Percentiles rank a stretch among this genome's conserved stretches.
These are phyloP conservation scores for Penicillium waksmanii DNA, from an alignment of 495 filamentous ascomycete species.

Conservation along the genomic window DNA sequence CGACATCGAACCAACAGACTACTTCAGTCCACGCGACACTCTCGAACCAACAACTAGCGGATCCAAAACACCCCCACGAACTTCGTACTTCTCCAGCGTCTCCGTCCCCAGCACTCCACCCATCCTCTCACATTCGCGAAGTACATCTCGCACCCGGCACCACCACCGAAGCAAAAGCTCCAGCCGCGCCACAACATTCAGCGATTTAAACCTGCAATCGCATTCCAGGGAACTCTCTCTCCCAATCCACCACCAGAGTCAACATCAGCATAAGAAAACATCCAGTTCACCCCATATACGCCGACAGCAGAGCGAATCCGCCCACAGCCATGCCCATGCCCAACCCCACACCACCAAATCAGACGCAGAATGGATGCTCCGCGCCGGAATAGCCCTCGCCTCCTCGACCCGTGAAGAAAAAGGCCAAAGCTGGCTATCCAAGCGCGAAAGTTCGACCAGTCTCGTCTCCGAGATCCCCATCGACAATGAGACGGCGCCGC, in stretches of 20 bases:
- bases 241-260: slow-evolving; percentile 32
- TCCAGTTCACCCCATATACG: slow-evolving; percentile 10
- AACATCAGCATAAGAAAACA: slow-evolving; percentile 23
- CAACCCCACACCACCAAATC: slow-evolving; percentile 18
- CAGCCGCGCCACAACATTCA: slow-evolving; percentile 30
- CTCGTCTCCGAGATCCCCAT: slow-evolving; percentile 51
- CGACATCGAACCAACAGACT: slow-evolving; percentile 31
- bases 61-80: slow-evolving; percentile 27
- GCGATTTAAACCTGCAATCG: slow-evolving; percentile 42
- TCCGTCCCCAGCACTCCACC: slow-evolving; percentile 50
- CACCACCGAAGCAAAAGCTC: slow-evolving; percentile 46
- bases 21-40: slow-evolving; percentile 35
- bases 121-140: slow-evolving; percentile 54
- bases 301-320: neutral
- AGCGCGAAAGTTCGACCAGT: slow-evolving; percentile 72
- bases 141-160: slow-evolving; percentile 46
- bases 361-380: slow-evolving; percentile 75
- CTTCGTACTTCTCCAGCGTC: slow-evolving; percentile 48
- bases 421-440: slow-evolving; percentile 77
- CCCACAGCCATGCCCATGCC: too few relatives aligned
- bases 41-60: neutral
- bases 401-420: slow-evolving; percentile 73
- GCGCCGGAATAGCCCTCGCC: slow-evolving; percentile 72
- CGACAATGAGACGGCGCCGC: slow-evolving; percentile 15
- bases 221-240: slow-evolving; percentile 18